Percentiles rank a stretch among this genome's conserved stretches.
Conservation (phyloP, 1,139 yeast species). For the Yarrowia galli region DNA sequence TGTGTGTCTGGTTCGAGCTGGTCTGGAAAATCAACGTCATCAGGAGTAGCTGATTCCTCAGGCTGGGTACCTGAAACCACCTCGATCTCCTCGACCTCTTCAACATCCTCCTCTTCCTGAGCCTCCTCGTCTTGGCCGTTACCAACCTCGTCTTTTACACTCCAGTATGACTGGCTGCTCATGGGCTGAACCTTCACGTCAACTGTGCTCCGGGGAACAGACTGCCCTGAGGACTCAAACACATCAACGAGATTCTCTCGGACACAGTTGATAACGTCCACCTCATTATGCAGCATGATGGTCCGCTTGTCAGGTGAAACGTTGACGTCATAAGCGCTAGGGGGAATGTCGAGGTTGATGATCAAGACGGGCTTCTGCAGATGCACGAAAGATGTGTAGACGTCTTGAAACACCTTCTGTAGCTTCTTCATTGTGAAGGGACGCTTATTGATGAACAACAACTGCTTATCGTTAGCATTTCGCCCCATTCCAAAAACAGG, state of each 20-base stretch:
- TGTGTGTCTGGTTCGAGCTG: neutral
- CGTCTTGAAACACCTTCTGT: conserved; percentile 69
- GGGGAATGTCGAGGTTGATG: conserved; percentile 62
- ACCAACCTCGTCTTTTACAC: neutral
- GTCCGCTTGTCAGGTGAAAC: conserved; percentile 90
- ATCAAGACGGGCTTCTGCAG: conserved; percentile 79
- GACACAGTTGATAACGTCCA: conserved; percentile 60
- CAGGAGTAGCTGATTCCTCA: neutral
- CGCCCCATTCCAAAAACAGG: conserved; percentile 81
- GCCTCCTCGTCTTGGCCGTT: neutral
- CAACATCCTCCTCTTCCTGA: conserved; percentile 13
- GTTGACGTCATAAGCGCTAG: conserved; percentile 73
- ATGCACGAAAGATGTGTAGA: conserved; percentile 72
- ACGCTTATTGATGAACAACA: conserved; percentile 72
- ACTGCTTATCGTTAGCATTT: conserved; percentile 74
- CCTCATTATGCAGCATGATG: conserved; percentile 72
- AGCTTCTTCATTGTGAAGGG: conserved; percentile 71
- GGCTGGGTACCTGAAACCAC: neutral
- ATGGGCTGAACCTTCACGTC: conserved; percentile 23
- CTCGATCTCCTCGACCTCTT: neutral
- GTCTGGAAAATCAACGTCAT: too few relatives aligned
- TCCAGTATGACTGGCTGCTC: conserved; percentile 23
- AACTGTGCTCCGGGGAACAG: conserved; percentile 46
- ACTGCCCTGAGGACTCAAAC: conserved; percentile 46
- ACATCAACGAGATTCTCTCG: conserved; percentile 44